These are phyloP conservation scores for Apiospora sp. DNA, from an alignment of 2,329 filamentous ascomycete species.

Conservation along the genomic window DNA sequence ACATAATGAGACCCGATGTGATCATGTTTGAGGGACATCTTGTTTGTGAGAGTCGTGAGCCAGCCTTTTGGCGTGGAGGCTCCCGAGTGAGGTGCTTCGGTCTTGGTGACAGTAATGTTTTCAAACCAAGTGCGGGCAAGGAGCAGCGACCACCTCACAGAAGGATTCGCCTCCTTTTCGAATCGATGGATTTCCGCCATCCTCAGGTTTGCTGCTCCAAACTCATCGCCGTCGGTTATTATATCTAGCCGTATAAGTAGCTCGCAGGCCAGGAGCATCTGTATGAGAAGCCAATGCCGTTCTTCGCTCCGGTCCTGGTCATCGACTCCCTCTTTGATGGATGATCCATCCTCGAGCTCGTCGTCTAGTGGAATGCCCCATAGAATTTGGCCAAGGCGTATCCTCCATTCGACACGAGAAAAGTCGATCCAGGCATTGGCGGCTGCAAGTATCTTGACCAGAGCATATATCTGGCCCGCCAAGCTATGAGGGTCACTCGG, in stretches of 20 bases:
- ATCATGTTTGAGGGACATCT: constrained; percentile 54
- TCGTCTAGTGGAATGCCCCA: constrained; percentile 67
- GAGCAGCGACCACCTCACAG: constrained; percentile 73
- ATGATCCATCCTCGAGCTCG: constrained; percentile 60
- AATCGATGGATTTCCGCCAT: constrained; percentile 67
- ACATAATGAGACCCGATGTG: constrained; percentile 36
- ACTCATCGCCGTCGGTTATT: constrained; percentile 67
- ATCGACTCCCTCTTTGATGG: constrained; percentile 57
- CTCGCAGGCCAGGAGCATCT: constrained; percentile 71
- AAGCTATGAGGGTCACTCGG: constrained; percentile 68
- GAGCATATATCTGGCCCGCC: constrained; percentile 72
- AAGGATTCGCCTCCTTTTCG: constrained; percentile 66
- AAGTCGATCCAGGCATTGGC: constrained; percentile 79
- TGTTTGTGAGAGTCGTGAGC: constrained; percentile 66
- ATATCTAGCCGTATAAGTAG: constrained; percentile 70
- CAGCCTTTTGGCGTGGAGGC: constrained; percentile 51
- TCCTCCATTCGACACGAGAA: constrained; percentile 77
- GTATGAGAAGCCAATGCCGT: constrained; percentile 72
- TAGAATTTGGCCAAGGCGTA: constrained; percentile 74
- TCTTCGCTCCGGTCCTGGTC: constrained; percentile 64
- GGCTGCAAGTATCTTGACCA: constrained; percentile 70
- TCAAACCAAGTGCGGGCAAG: constrained; percentile 73
- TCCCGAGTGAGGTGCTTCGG: constrained; percentile 46
- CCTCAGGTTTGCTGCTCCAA: constrained; percentile 58
- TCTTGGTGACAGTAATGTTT: constrained; percentile 66